Base-by-base conservation (phyloP, 2,329 filamentous ascomycete genomes). In the Fusarium sp. region DNA sequence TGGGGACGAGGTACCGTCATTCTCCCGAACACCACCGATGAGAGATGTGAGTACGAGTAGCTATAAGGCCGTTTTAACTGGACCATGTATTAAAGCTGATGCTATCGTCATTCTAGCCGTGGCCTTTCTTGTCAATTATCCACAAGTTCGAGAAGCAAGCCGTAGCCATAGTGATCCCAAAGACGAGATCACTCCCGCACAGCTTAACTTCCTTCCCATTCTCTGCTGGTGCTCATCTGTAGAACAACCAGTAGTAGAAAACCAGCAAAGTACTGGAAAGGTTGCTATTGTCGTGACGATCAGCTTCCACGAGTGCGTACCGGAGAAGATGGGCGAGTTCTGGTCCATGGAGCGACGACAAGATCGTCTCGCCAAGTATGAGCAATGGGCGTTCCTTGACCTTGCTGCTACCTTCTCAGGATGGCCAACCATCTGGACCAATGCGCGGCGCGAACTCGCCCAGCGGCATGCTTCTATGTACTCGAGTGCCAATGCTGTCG, bases 221-320 rank as follows among this genome's bases (percentile, higher is more conserved):
- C 39, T 42, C 8, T n/a, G 39, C 1, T n/a, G 39, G 14, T 42
- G 6, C 1, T 42, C 22, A n/a, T 42, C 8, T 15, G 1, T 42
- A 42, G 13, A n/a, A 15, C 8, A 20, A 5, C 22, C 8, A 4
- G 14, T 10, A 42, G 14, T 1, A 10, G 39, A 6, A 0, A 6
- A 3, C 6, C 39, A 41, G 1, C 8, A 42, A 0, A 4, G 12
- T 42, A 42, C 13, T 15, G 0, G 1, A 42, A 42, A 0, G 22
- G 2, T n/a, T 42, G 22, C 39, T n/a, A 2, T 42, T 0, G 22
- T n/a, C 39, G 22, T 42, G 8, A n/a, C 22, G 22, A 10, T n/a
- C 22, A 42, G 39, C 22, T 42, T 42, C 14, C 39, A 42, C 1
- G 14, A 9, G 8, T 42, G 22, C 22, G 22, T 42, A n/a, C 22